These are phyloP conservation scores for Boletus barrowsii DNA, from an alignment of 768 basidiomycete species.

Conservation along the genomic window DNA sequence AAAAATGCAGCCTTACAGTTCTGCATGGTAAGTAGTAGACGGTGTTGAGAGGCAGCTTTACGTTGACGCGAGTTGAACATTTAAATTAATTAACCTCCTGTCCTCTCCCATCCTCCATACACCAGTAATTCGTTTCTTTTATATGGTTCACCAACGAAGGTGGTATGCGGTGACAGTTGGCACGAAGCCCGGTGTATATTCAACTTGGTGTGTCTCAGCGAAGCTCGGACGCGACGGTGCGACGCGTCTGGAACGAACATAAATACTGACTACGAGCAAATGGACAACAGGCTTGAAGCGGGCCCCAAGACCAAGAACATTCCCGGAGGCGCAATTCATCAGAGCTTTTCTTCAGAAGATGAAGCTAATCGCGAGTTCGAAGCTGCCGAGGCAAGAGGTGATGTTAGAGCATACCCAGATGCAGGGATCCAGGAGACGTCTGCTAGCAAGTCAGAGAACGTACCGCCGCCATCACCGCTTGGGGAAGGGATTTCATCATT, in stretches of 20 bases:
- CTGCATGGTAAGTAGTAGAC: no score
- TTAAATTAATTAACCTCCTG: constrained; percentile 22
- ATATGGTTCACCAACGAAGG: constrained; percentile 20
- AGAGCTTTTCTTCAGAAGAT: constrained; percentile 42
- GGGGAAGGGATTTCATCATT: constrained; percentile 11
- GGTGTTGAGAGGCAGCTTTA: constrained; percentile 3
- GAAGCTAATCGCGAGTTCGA: constrained; percentile 38
- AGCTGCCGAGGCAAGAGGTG: constrained; percentile 28
- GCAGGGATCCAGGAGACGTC: background rate
- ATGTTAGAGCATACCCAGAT: constrained; percentile 20
- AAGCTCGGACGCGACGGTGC: constrained; percentile 5
- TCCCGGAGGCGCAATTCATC: constrained; percentile 38
- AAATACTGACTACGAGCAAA: constrained; percentile 23
- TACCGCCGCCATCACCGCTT: constrained; percentile 13
- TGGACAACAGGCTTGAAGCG: constrained; percentile 43
- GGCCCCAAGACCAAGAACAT: constrained; percentile 42
- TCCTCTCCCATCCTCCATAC: constrained; percentile 4
- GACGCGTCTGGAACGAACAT: constrained; percentile 17
- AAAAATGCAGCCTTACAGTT: no score
- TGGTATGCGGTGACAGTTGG: constrained; percentile 31
- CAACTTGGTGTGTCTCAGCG: constrained; percentile 21
- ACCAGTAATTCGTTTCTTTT: background rate
- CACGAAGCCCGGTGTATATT: constrained; percentile 29
- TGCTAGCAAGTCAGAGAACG: constrained; percentile 1
- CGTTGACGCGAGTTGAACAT: constrained; percentile 21